Conservation (phyloP, 2,329 filamentous ascomycete species). For the Cadophora sp. region DNA sequence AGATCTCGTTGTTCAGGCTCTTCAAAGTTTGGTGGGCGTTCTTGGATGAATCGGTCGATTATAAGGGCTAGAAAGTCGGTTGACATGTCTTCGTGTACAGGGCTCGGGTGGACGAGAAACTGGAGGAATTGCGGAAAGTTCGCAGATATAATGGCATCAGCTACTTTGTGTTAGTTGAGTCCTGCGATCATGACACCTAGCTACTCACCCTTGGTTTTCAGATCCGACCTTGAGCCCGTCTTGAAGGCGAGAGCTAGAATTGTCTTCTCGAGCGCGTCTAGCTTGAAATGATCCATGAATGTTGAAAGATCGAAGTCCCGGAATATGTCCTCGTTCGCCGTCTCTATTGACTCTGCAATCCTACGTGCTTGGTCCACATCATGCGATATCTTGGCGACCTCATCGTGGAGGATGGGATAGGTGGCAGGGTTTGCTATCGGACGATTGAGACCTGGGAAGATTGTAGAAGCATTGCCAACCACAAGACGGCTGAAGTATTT, state of each 20-base stretch:
- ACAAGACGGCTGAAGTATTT: constrained; percentile 95
- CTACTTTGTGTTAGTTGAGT: constrained; percentile 53
- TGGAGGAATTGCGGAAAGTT: constrained; percentile 81
- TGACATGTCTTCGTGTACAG: constrained; percentile 70
- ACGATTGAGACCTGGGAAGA: constrained; percentile 82
- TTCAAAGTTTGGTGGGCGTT: constrained; percentile 86
- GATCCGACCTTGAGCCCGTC: constrained; percentile 76
- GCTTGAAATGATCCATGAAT: constrained; percentile 95
- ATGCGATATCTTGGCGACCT: constrained; percentile 85
- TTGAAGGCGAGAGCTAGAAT: constrained; percentile 90
- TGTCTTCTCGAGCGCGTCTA: constrained; percentile 87
- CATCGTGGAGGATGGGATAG: constrained; percentile 80
- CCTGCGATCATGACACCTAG: not conserved
- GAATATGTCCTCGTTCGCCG: constrained; percentile 89
- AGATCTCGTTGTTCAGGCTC: constrained; percentile 75
- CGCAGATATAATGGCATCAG: constrained; percentile 86
- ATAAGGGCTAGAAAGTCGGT: constrained; percentile 78
- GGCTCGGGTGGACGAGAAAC: constrained; percentile 70
- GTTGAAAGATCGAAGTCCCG: constrained; percentile 95
- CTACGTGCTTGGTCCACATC: constrained; percentile 84
- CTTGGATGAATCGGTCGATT: constrained; percentile 85
- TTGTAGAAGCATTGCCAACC: constrained; percentile 86
- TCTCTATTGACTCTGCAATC: constrained; percentile 93
- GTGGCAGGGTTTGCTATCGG: constrained; percentile 78
- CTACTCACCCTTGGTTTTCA: constrained; percentile 82